phyloP scores from a whole-genome alignment of 805 yeast genomes.

The Saccharomycopsis sp. region DNA sequence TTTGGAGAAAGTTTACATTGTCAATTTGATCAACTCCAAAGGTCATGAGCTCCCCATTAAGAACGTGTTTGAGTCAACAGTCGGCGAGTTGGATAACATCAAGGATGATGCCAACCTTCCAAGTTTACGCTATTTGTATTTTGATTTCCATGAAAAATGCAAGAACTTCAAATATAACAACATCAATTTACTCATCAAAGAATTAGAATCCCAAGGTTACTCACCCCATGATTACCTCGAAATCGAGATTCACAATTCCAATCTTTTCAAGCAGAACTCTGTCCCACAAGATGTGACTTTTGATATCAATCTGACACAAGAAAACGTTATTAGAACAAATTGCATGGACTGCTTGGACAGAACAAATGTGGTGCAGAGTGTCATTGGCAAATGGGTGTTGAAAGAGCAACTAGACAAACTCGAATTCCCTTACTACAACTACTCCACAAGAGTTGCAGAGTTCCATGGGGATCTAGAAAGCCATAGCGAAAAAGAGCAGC shows the following conservation, averaged over 20 bases:
- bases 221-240: constrained; percentile 60
- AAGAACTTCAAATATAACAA: constrained; percentile 89
- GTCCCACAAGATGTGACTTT: background rate
- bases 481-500: background rate
- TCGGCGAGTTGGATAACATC: constrained; percentile 27
- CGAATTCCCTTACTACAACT: background rate
- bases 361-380: constrained; percentile 69
- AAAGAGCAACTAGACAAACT: background rate
- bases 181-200: constrained; percentile 67
- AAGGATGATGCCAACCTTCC: background rate
- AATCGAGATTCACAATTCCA: background rate
- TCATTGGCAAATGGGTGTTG: constrained; percentile 16
- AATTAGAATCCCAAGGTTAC: constrained; percentile 52
- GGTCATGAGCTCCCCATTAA: constrained; percentile 92
- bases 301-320: constrained; percentile 5
- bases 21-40: constrained; percentile 81
- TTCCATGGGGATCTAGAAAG: background rate
- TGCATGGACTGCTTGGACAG: constrained; percentile 98
- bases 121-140: constrained; percentile 64
- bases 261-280: background rate
- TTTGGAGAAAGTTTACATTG: constrained; percentile 69
- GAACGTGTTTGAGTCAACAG: constrained; percentile 69
- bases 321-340: constrained; percentile 50
- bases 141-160: constrained; percentile 97
- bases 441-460: background rate